phyloP scores from a whole-genome alignment of 73 alveolate species.

The Paraurostyla sp. region DNA sequence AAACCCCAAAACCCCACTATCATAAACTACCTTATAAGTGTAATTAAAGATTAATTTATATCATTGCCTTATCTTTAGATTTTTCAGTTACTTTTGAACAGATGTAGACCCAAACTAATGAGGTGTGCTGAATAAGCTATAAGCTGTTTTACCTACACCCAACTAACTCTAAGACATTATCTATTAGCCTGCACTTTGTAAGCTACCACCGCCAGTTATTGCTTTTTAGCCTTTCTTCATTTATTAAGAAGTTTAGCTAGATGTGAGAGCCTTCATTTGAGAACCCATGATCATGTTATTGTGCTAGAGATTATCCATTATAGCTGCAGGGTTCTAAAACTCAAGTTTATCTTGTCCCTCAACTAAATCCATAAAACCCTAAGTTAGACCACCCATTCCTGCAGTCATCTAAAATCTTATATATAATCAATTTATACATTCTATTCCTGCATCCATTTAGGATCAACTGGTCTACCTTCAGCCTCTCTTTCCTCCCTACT shows the following conservation, averaged over 20 bases:
- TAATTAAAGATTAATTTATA: too few species aligned
- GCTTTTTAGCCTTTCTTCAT: background rate
- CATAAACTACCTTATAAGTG: too few species aligned
- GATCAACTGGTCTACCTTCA: constrained; percentile 96
- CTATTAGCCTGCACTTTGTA: constrained; percentile 2
- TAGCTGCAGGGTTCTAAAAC: constrained; percentile 59
- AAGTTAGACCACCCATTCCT: constrained; percentile 76
- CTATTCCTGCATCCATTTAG: constrained; percentile 78
- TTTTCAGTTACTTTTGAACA: constrained; percentile 10
- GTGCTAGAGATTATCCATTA: constrained; percentile 54
- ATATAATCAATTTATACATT: constrained; percentile 7
- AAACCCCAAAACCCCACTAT: too few species aligned
- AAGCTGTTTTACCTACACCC: background rate
- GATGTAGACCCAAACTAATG: background rate
- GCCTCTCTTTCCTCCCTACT: constrained; percentile 97
- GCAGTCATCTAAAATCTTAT: constrained; percentile 55
- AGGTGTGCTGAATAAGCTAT: constrained; percentile 33
- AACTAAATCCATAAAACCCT: constrained; percentile 57
- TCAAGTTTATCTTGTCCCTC: constrained; percentile 61
- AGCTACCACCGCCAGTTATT: background rate
- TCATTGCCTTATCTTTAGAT: constrained; percentile 19
- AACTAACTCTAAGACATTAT: background rate
- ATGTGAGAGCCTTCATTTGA: constrained; percentile 31
- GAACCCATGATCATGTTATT: constrained; percentile 58
- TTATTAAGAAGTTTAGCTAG: background rate